Evolutionary conservation across 176 grass and related monocot species (phyloP).

Genomic region (Carex scoparia): DNA sequence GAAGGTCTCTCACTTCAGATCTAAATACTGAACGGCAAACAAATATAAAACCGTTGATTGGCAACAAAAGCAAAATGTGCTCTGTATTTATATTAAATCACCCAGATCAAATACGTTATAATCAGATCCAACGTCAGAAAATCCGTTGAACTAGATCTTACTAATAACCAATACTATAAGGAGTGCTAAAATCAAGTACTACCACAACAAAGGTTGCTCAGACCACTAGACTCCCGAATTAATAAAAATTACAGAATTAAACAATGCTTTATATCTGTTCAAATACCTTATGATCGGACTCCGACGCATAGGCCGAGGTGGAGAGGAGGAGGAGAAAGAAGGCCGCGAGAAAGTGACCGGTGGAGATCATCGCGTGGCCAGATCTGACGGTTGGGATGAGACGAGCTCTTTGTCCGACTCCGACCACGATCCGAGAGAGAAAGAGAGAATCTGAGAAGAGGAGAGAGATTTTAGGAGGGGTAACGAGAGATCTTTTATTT

Average conservation of each 20-base stretch:
- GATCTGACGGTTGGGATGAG: conserved; percentile 30
- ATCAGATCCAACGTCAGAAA: not conserved
- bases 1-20: conserved; percentile 12
- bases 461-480: not conserved
- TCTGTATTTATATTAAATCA: not conserved
- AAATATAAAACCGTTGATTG: not conserved
- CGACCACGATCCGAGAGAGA: conserved; percentile 4
- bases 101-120: not conserved
- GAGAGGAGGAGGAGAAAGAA: conserved; percentile 31
- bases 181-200: not conserved
- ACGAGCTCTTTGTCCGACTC: not conserved
- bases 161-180: not conserved
- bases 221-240: not conserved
- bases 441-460: not conserved
- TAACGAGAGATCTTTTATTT: conserved; percentile 11
- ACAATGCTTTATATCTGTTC: not conserved
- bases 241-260: not conserved
- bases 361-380: not conserved
- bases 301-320: conserved; percentile 38
- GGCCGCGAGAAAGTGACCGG: conserved; percentile 14
- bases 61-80: not conserved
- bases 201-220: not conserved
- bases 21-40: conserved; percentile 9
- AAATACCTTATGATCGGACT: conserved; percentile 83
- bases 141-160: conserved; percentile 8